Conservation (phyloP, 78 protist species). For the Mastigamoeba balamuthi region DNA sequence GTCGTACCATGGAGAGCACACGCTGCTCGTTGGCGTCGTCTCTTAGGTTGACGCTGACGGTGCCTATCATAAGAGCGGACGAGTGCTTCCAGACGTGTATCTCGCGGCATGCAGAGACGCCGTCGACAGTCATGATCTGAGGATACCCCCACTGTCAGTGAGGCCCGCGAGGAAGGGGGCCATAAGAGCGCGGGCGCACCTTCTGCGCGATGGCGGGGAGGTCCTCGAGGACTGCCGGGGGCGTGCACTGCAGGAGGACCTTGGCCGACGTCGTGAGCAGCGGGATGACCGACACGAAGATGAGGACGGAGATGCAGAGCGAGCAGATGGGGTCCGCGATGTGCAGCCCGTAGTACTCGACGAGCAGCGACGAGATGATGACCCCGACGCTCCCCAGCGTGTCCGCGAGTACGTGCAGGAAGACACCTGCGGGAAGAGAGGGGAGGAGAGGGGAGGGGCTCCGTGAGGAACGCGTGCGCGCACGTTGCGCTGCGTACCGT, state of each 20-base stretch:
- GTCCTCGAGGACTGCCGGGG: background rate
- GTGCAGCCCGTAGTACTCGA: slow-evolving; percentile 57
- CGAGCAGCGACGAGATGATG: slow-evolving; percentile 70
- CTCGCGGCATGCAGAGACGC: background rate
- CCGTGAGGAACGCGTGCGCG: background rate
- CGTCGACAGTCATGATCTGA: background rate
- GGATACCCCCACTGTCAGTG: no score
- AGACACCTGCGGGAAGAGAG: slow-evolving; percentile 45
- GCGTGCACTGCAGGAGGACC: slow-evolving; percentile 63
- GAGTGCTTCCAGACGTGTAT: background rate
- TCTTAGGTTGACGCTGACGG: background rate
- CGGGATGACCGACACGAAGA: slow-evolving; percentile 70
- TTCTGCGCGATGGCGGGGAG: background rate
- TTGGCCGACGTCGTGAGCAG: slow-evolving; percentile 40
- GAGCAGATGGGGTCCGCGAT: slow-evolving; percentile 89
- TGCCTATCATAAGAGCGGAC: background rate
- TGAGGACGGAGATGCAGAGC: slow-evolving; percentile 59
- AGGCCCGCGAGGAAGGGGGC: background rate
- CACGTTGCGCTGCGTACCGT: background rate
- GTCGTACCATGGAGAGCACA: background rate
- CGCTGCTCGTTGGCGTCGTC: background rate
- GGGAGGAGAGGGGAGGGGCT: background rate
- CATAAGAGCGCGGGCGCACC: background rate
- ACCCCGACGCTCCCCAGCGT: slow-evolving; percentile 93
- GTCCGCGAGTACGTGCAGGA: slow-evolving; percentile 92